Evolutionary conservation across 306 rosid species (phyloP).

Genomic region (Rubus idaeus): DNA sequence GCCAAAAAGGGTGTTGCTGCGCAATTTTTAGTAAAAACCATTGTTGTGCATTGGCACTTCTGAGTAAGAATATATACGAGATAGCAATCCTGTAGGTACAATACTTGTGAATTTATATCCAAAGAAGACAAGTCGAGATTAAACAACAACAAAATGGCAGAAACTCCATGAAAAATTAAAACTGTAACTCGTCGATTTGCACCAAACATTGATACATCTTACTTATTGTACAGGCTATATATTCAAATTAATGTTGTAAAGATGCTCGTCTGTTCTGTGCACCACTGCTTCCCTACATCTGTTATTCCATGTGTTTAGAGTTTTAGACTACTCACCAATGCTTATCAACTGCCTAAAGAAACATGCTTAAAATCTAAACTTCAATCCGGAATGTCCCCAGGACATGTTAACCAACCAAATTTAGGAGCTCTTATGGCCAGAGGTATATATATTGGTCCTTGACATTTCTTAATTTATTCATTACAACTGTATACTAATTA

Average conservation of each 20-base stretch:
- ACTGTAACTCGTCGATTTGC: background rate
- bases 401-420: too few species aligned
- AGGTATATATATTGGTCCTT: too few species aligned
- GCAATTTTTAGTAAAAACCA: constrained; percentile 87
- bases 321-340: too few species aligned
- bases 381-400: too few species aligned
- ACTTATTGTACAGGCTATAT: background rate
- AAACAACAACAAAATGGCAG: background rate
- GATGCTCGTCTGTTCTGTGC: background rate
- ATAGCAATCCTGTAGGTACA: constrained; percentile 65
- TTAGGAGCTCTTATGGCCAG: too few species aligned
- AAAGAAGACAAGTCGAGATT: background rate
- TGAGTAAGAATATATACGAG: constrained; percentile 71
- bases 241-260: background rate
- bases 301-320: too few species aligned
- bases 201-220: background rate
- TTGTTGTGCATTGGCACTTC: constrained; percentile 63
- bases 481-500: too few species aligned
- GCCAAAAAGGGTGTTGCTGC: constrained; percentile 74
- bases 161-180: background rate
- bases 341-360: too few species aligned
- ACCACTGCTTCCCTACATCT: background rate
- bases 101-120: background rate
- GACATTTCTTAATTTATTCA: too few species aligned
- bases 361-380: too few species aligned